Evolutionary conservation across 176 grass and related monocot species (phyloP).

Genomic region (Oryza australiensis): DNA sequence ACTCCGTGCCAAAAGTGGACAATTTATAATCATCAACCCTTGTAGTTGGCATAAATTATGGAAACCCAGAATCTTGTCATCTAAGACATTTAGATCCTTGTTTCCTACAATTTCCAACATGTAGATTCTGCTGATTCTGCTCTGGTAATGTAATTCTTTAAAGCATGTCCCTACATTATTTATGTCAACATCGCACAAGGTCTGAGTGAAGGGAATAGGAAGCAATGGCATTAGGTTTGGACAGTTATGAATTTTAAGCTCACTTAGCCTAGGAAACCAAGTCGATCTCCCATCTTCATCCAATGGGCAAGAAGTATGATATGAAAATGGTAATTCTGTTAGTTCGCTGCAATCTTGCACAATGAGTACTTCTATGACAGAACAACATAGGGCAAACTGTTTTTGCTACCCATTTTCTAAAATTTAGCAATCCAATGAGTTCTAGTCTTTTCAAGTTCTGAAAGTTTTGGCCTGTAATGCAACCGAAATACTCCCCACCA

Average conservation of each 20-base stretch:
- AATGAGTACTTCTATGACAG: background rate
- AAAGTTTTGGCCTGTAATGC: background rate
- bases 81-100: background rate
- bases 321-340: background rate
- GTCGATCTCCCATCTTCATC: background rate
- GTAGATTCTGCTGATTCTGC: fast-evolving
- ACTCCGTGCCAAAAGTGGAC: background rate
- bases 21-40: fast-evolving
- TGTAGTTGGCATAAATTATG: background rate
- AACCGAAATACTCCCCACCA: no score
- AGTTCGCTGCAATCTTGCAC: background rate
- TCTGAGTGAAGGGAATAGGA: background rate
- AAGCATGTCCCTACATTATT: fast-evolving
- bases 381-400: background rate
- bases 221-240: background rate
- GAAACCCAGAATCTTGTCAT: background rate
- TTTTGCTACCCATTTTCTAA: background rate
- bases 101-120: background rate
- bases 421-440: background rate
- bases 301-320: no score
- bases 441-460: background rate
- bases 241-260: fast-evolving
- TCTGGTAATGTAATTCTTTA: fast-evolving
- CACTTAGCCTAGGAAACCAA: background rate
- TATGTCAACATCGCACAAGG: fast-evolving